These are phyloP conservation scores for Stagonosporopsis cucurbitacearum DNA, from an alignment of 2,329 filamentous ascomycete species.

Conservation along the genomic window DNA sequence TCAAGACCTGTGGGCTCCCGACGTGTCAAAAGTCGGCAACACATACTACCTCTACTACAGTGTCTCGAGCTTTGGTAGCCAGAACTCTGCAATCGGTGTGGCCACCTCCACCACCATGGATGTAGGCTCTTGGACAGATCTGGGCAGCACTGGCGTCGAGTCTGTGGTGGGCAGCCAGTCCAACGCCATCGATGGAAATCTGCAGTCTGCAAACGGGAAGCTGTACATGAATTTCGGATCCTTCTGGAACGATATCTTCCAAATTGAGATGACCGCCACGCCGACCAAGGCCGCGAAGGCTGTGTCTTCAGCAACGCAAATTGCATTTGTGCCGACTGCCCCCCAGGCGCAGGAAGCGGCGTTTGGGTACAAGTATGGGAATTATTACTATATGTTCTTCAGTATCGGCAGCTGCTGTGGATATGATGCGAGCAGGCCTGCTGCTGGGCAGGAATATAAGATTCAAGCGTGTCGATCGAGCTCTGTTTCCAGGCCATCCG, in stretches of 20 bases:
- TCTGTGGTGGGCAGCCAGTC: slow-evolving; percentile 43
- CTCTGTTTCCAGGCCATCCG: slow-evolving; percentile 59
- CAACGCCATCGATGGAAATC: slow-evolving; percentile 58
- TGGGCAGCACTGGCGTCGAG: slow-evolving; percentile 59
- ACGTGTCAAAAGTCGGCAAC: slow-evolving; percentile 62
- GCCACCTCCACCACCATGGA: slow-evolving; percentile 57
- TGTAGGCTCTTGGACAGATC: slow-evolving; percentile 64
- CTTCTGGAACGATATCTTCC: slow-evolving; percentile 71
- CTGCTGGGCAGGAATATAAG: slow-evolving; percentile 65
- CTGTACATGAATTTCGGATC: slow-evolving; percentile 67
- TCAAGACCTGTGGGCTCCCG: slow-evolving; percentile 64
- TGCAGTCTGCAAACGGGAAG: slow-evolving; percentile 49
- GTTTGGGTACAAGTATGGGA: slow-evolving; percentile 61
- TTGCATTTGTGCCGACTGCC: slow-evolving; percentile 60
- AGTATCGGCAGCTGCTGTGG: slow-evolving; percentile 66
- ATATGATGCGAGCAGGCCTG: slow-evolving; percentile 59
- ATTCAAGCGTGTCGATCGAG: slow-evolving; percentile 66
- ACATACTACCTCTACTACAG: slow-evolving; percentile 69
- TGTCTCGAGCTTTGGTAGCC: slow-evolving; percentile 66
- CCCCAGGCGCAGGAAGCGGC: slow-evolving; percentile 62
- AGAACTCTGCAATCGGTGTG: slow-evolving; percentile 66
- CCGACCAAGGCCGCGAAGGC: slow-evolving; percentile 43
- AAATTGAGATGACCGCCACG: slow-evolving; percentile 56
- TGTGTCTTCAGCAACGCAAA: slow-evolving; percentile 46
- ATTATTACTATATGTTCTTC: slow-evolving; percentile 69